Percentiles rank a stretch among this genome's conserved stretches.
Evolutionary conservation across 1,284 basidiomycete species (phyloP).

Genomic region (Phellopilus nigrolimitatus): DNA sequence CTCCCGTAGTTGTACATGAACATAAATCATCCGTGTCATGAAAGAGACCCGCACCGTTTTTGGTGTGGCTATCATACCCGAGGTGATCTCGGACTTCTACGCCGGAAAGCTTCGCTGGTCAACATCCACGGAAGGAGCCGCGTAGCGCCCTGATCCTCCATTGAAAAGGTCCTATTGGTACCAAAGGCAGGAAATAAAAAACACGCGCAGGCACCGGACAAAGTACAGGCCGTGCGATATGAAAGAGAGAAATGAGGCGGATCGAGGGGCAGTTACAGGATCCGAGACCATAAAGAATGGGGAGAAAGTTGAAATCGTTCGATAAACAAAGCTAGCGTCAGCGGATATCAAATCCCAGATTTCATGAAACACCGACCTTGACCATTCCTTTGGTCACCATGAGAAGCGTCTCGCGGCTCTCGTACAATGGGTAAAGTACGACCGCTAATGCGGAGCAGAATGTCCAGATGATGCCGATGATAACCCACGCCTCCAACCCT

Average conservation of each 20-base stretch:
- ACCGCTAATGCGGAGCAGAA: constrained; percentile 72
- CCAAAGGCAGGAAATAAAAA: neutral
- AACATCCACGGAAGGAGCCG: constrained; percentile 4
- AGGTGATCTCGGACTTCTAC: constrained; percentile 5
- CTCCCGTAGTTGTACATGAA: neutral
- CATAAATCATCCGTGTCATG: no score
- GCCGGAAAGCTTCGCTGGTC: neutral
- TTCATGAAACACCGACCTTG: constrained; percentile 41
- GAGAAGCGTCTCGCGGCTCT: constrained; percentile 64
- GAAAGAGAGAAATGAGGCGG: no score
- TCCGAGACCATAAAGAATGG: no score
- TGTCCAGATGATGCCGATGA: constrained; percentile 80
- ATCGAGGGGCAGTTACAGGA: no score
- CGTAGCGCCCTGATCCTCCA: constrained; percentile 11
- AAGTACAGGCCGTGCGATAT: no score
- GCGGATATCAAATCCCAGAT: neutral
- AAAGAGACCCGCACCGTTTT: no score
- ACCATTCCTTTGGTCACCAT: constrained; percentile 58
- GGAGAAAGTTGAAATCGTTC: no score
- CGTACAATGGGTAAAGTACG: constrained; percentile 81
- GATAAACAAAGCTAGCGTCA: neutral
- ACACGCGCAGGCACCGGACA: neutral
- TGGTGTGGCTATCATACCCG: neutral
- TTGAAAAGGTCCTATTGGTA: constrained; percentile 10
- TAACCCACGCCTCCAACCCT: constrained; percentile 73